phyloP scores from a whole-genome alignment of 2,329 filamentous ascomycete species.

The Clarireedia monteithiana region DNA sequence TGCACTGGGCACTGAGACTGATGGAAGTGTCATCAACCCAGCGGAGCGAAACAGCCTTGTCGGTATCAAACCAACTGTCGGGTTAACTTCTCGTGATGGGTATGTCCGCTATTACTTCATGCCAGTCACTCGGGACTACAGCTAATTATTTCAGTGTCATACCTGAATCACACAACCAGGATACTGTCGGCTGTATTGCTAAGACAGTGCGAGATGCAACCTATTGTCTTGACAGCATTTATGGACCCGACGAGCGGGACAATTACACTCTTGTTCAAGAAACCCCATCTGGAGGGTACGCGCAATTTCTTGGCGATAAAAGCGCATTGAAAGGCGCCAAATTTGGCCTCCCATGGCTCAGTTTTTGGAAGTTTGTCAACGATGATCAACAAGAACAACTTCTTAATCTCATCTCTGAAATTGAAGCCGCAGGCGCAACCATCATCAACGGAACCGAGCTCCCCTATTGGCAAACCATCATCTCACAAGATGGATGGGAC shows the following conservation, averaged over 20 bases:
- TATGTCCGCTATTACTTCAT: constrained; percentile 9
- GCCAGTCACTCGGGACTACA: neutral
- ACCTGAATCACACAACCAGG: constrained; percentile 60
- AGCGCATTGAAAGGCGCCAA: constrained; percentile 48
- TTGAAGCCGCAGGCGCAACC: constrained; percentile 54
- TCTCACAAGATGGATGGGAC: constrained; percentile 63
- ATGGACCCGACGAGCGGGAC: constrained; percentile 54
- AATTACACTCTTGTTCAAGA: constrained; percentile 56
- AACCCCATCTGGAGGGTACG: constrained; percentile 48
- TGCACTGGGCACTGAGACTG: constrained; percentile 66
- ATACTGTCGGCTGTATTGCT: constrained; percentile 61
- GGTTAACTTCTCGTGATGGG: constrained; percentile 56
- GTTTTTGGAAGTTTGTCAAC: constrained; percentile 59
- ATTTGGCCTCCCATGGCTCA: constrained; percentile 66
- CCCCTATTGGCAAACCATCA: constrained; percentile 50
- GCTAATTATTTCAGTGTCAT: constrained; percentile 40
- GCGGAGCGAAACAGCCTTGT: constrained; percentile 62
- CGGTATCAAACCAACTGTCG: constrained; percentile 70
- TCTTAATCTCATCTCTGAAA: constrained; percentile 41
- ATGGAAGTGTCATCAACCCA: constrained; percentile 65
- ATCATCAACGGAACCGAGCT: constrained; percentile 66
- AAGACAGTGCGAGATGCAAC: constrained; percentile 62
- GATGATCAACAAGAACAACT: constrained; percentile 47
- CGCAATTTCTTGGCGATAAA: constrained; percentile 31
- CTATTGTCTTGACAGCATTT: constrained; percentile 59